phyloP scores from a whole-genome alignment of 306 rosid species.

The Boehmeria nivea region DNA sequence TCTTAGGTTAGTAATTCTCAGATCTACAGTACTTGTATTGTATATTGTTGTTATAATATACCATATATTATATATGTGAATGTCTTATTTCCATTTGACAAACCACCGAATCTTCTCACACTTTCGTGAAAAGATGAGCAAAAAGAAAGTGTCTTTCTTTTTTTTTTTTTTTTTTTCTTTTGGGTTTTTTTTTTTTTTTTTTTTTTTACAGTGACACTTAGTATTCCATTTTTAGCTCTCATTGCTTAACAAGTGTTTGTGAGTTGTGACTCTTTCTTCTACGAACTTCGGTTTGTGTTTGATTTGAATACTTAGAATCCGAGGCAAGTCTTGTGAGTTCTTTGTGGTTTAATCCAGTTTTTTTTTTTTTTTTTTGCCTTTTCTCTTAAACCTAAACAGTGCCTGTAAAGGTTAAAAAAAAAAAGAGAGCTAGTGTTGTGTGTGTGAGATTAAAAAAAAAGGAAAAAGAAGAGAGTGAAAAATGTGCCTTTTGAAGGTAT shows the following conservation, averaged over 20 bases:
- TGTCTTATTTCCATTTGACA: background rate
- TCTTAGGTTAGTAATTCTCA: slow-evolving; percentile 4
- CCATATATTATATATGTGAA: too few species aligned
- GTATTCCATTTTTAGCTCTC: slow-evolving; percentile 12
- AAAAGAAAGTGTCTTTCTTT: background rate
- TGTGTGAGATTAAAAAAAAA: too few species aligned
- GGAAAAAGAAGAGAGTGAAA: slow-evolving; percentile 15
- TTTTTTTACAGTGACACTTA: background rate
- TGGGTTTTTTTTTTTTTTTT: background rate
- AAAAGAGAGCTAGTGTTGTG: too few species aligned
- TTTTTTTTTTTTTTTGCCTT: background rate
- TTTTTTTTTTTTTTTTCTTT: background rate
- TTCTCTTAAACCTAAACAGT: slow-evolving; percentile 7
- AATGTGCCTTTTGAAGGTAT: slow-evolving; percentile 22
- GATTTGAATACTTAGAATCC: slow-evolving; percentile 67
- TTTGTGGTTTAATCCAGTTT: too few species aligned
- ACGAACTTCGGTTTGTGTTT: background rate
- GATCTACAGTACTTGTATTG: slow-evolving; percentile 12
- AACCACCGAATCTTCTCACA: background rate
- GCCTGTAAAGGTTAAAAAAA: background rate
- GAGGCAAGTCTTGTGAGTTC: slow-evolving; percentile 40
- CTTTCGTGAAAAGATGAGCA: slow-evolving; percentile 4
- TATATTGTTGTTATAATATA: background rate
- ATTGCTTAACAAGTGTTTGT: background rate
- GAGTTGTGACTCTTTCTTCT: too few species aligned